Percentiles rank a stretch among this genome's conserved stretches.
phyloP scores from a whole-genome alignment of 1,139 yeast species.

The Geotrichum aggregatum region DNA sequence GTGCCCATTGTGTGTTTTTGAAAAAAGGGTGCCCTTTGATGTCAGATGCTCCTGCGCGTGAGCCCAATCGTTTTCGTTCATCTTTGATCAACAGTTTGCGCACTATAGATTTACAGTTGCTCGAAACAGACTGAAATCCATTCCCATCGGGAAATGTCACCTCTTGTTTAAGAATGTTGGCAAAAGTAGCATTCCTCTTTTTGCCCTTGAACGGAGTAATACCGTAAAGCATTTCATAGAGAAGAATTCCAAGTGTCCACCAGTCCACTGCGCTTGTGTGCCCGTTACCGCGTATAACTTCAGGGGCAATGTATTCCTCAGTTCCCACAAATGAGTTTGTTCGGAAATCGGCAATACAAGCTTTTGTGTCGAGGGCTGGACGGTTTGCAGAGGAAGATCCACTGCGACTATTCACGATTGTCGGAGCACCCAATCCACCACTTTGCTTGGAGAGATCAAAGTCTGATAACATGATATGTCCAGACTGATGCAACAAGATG shows the following conservation, averaged over 20 bases:
- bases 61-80: conserved; percentile 82
- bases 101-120: conserved; percentile 72
- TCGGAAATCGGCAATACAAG: conserved; percentile 91
- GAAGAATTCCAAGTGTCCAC: conserved; percentile 95
- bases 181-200: conserved; percentile 81
- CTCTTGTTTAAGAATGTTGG: conserved; percentile 78
- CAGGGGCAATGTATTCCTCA: conserved; percentile 97
- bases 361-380: conserved; percentile 73
- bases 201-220: conserved; percentile 94
- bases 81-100: conserved; percentile 81
- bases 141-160: conserved; percentile 58
- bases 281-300: conserved; percentile 93
- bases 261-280: conserved; percentile 98
- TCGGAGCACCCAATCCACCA: conserved; percentile 53
- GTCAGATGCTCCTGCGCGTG: conserved; percentile 91
- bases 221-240: conserved; percentile 91
- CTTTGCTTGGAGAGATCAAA: conserved; percentile 93
- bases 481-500: conserved; percentile 86
- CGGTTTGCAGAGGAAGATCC: conserved; percentile 33
- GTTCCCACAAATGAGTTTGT: conserved; percentile 98
- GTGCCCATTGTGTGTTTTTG: conserved; percentile 91
- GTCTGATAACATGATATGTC: conserved; percentile 96
- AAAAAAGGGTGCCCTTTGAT: conserved; percentile 86
- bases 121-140: conserved; percentile 52
- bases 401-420: conserved; percentile 38